Base-by-base conservation (phyloP, 305 asterid genomes). In the Caryopteris hybrid region DNA sequence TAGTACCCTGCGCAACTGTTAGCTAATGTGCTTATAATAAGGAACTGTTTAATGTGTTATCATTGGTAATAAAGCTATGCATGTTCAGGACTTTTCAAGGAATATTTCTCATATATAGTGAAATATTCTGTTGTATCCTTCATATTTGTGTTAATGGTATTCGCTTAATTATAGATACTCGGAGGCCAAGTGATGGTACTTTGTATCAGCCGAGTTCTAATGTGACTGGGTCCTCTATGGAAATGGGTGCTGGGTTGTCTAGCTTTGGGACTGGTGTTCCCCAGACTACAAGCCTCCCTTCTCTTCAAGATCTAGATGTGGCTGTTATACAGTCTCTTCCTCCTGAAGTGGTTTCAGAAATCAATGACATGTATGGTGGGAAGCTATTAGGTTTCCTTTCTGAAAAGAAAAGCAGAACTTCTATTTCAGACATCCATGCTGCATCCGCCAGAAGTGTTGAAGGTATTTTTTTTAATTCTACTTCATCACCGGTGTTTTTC, bases 311-410 rank as follows among this genome's bases (percentile, higher is more conserved):
- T 74, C 88, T 94, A 66, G 97, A 94, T 78, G 66, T 91, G 66
- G 85, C 83, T 66, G 95, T 94, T 76, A 68, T 94, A 72, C 90
- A 86, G 82, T 81, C 85, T 78, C 96, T 94, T 67, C 98, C 99
- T 71, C 96, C 87, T 59, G 95, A 91, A 61, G 82, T 94, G 64
- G 63, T 91, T 75, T 79, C 97, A 61, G 99, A 94, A 75, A 88
- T 94, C 52, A 85, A 94, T 81, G 82, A 75, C 54, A 77, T 94
- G 91, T 94, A 94, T 70, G 86, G 83, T 52, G 99, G 99, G 58
- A 78, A 85, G 80, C 76, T 94, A 77, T 67, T 59, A 46, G 82
- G 53, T 74, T 81, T 88, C 61, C 79, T 91, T 70, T 83, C 86
- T 25, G 71, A 87, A 77, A 76, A 74, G 68, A 81, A 84, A 76